Base-by-base conservation (phyloP, 192 early-diverging fungal genomes). In the Coemansia sp. region DNA sequence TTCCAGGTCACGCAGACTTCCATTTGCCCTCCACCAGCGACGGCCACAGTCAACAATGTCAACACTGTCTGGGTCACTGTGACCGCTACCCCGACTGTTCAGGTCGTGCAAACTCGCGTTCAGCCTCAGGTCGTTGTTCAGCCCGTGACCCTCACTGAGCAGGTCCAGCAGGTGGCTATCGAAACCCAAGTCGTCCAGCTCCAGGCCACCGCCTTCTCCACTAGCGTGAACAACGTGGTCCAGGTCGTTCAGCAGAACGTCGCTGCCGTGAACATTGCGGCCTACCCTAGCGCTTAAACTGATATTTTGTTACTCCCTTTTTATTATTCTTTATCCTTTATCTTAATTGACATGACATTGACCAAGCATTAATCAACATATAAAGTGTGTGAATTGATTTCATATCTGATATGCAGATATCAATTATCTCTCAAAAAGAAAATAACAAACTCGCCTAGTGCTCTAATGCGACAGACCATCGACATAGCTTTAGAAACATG, bases 201-300 rank as follows among this genome's bases (percentile, higher is more conserved):
- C 57, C 73, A 83, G 70, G 81, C 73, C 16, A 78, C 81, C 0
- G 73, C 69, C 1, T 68, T 75, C 18, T 64, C 81, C 18, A 83
- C 81, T 13, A 83, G 62, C 50, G 67, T 83, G 12, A 70, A 83
- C 68, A 74, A 74, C 39, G 69, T 83, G 66, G 81, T 83, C 16
- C 76, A 83, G 73, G 81, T 83, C 15, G 76, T 83, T 2, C 81
- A 83, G 71, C 41, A 83, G 73, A 68, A 83, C 34, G 82, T 84
- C 43, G 74, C 53, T 13, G 71, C 76, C 16, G 71, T 73, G 0
- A 20, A 18, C 49, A 50, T 20, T 50, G 20, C 49, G 7, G 8
- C 36, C 36, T 38, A 38, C 36, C 36, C 36, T 38, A 38, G 20
- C 49, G n/a, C n/a, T 24, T 22, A 22, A 9, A 10, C 20, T 20